Base-by-base conservation (phyloP, 441 rosid genomes). In the Sinapis alba region DNA sequence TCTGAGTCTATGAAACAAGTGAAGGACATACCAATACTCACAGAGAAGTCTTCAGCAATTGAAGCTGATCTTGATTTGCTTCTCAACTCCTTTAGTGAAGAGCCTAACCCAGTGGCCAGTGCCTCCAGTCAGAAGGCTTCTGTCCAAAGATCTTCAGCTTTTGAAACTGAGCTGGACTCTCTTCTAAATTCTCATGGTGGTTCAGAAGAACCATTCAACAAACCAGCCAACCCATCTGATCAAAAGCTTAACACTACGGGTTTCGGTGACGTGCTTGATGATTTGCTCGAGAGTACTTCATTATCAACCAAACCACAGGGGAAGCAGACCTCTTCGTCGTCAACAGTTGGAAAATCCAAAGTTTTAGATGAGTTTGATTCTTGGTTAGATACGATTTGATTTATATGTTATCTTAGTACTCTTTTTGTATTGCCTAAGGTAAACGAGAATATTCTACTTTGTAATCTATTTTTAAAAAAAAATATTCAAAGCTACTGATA, bases 361-460 rank as follows among this genome's bases (percentile, higher is more conserved):
- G 85, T 80, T 63, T 80, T 90, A 81, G 87, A 89, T 68, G 97
- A 94, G 80, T 91, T 90, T 79, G 90, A 88, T 77, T 90, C 96
- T 27, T 94, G 95, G 98, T 86, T 89, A 27, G 96, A 91, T 62
- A 87, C 93, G 11, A 80, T 94, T 65, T 91, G 84, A 86, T 73
- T 16, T 57, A n/a, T 62, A 6, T 75, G 26, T 13, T 36, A 50
- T 28, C 27, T 43, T n/a, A 0, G 3, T 26, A n/a, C 19, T 27
- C 27, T 30, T 9, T 41, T 36, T 64, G 65, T 56, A 18, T 26
- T 5, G 4, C 3, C 12, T 36, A 13, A 13, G 2, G 41, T 64
- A 5, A 65, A 63, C 41, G 62, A 71, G 51, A 62, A 30, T 16
- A 24, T 26, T 38, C 58, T 36, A 64, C 56, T 9, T 26, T 43